phyloP scores from a whole-genome alignment of 2,329 filamentous ascomycete genomes.

The Diaporthe helianthi region DNA sequence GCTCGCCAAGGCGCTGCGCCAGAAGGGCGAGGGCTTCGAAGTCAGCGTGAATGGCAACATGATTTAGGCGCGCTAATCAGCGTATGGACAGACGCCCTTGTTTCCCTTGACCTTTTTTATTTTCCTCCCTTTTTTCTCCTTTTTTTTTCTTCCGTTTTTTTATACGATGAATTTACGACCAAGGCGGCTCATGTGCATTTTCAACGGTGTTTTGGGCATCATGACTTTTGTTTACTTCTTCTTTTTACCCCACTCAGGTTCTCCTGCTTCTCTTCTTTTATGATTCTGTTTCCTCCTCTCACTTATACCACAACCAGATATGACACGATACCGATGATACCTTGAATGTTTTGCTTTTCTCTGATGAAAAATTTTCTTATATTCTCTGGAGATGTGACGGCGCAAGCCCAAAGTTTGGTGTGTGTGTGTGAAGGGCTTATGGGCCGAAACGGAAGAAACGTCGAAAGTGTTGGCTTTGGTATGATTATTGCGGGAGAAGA shows the following conservation, averaged over 20 bases:
- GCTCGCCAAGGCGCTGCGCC: conserved; percentile 85
- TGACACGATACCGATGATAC: conserved; percentile 36
- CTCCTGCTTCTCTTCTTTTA: not conserved
- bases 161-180: conserved; percentile 13
- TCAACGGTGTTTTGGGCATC: conserved; percentile 29
- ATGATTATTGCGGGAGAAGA: not conserved
- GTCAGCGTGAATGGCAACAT: conserved; percentile 82
- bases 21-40: conserved; percentile 84
- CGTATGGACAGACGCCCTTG: conserved; percentile 2
- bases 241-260: conserved; percentile 28
- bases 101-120: no score
- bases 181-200: conserved; percentile 30
- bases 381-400: conserved; percentile 25
- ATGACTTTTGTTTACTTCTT: conserved; percentile 33
- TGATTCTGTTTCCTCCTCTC: conserved; percentile 11
- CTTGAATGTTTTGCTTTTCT: conserved; percentile 26
- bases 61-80: conserved; percentile 54
- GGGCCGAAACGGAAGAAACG: not conserved
- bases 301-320: conserved; percentile 32
- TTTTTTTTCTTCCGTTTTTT: no score
- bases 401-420: conserved; percentile 24
- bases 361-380: not conserved
- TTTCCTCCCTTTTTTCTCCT: conserved; percentile 21
- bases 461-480: not conserved
- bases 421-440: conserved; percentile 15